Evolutionary conservation across 2,329 filamentous ascomycete species (phyloP), one percentile per base, ranked within the genome.

Genomic region (Cordyceps javanica): DNA sequence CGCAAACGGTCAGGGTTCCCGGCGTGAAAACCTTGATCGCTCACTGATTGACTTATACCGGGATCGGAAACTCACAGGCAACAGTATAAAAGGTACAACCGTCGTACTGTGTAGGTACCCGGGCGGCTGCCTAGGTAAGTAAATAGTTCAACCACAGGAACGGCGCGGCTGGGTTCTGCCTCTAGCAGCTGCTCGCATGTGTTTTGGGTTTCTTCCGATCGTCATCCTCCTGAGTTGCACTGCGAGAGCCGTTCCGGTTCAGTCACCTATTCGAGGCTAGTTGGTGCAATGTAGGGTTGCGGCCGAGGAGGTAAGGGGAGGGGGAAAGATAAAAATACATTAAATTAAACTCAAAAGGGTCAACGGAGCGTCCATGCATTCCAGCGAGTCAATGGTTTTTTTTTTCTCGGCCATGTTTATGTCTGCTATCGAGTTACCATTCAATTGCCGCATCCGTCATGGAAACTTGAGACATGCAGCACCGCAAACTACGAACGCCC

Each of bases 381-480:
- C 49, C 36, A 39, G 49, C 16, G 21, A 23, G 5, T 32, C 19
- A 16, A 11, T 23, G 3, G 5, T 11, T n/a, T 19, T 51, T 51
- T 28, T 23, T n/a, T 19, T 51, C 39, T 28, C 14, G 26, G 48
- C 21, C 48, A 11, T 5, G 6, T 32, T 1, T 32, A 14, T 16
- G 19, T 32, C 7, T 32, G 30, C 3, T 9, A 21, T 41, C 9
- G 16, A 50, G 32, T 32, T 41, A 5, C 16, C 23, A n/a, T 14
- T n/a, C 16, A 36, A 21, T 38, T 46, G 21, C 52, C 52, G 52
- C 52, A 55, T 55, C 26, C 50, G 38, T 53, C 36, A 42, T 10
- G n/a, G n/a, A 25, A 21, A 42, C 39, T 11, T 42, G n/a, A 41
- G 36, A 51, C 48, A 36, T 48, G 45, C 45, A 2, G 38, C 38